Conservation (phyloP, 2,329 filamentous ascomycete genomes). For the Phialophora tarda region DNA sequence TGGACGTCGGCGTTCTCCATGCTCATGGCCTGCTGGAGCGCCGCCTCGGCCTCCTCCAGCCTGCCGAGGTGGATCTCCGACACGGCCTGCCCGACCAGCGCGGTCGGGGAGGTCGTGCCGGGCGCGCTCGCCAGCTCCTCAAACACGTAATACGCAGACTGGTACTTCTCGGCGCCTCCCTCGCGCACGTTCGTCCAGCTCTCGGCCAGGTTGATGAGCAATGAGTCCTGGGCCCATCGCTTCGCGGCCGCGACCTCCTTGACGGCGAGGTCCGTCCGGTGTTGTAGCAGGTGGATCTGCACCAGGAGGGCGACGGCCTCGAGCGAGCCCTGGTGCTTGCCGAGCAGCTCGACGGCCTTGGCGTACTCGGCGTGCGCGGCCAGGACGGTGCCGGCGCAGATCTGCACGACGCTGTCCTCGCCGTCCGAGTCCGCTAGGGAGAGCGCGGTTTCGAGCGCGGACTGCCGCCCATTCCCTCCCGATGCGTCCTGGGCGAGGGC, state of each 20-base stretch:
- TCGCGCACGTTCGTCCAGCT: slow-evolving; percentile 90
- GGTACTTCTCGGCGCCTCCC: slow-evolving; percentile 94
- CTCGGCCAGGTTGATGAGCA: slow-evolving; percentile 92
- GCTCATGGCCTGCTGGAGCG: slow-evolving; percentile 77
- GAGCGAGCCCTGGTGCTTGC: slow-evolving; percentile 80
- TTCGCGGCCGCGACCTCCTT: slow-evolving; percentile 88
- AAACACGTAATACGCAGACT: slow-evolving; percentile 96
- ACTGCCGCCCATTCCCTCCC: slow-evolving; percentile 65
- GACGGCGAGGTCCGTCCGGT: slow-evolving; percentile 84
- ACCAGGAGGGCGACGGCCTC: slow-evolving; percentile 83
- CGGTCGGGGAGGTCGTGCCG: slow-evolving; percentile 75
- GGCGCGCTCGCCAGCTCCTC: slow-evolving; percentile 92
- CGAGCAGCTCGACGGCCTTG: slow-evolving; percentile 78
- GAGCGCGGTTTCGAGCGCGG: slow-evolving; percentile 68
- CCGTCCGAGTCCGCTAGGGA: slow-evolving; percentile 68
- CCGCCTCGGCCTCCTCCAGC: slow-evolving; percentile 84
- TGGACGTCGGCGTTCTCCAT: slow-evolving; percentile 70
- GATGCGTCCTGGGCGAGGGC: slow-evolving; percentile 72
- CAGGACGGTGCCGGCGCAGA: slow-evolving; percentile 80
- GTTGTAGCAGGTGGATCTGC: slow-evolving; percentile 90
- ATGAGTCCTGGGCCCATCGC: slow-evolving; percentile 92
- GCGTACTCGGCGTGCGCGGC: slow-evolving; percentile 81
- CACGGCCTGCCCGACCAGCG: slow-evolving; percentile 84
- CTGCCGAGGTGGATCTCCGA: slow-evolving; percentile 90
- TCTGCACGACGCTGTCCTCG: slow-evolving; percentile 81